Conservation (phyloP, 768 basidiomycete species). For the Suillus paluster region DNA sequence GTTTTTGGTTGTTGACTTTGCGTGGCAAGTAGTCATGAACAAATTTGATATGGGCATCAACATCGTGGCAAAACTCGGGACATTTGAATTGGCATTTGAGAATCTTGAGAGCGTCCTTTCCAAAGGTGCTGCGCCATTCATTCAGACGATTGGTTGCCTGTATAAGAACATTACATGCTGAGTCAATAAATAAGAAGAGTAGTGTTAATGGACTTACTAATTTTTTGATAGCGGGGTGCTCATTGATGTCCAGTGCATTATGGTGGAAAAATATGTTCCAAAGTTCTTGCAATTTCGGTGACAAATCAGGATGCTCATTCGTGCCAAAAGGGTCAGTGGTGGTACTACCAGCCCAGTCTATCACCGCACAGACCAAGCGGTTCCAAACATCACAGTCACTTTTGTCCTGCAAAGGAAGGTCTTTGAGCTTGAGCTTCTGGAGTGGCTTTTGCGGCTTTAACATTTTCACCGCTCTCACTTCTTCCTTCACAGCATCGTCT, state of each 20-base stretch:
- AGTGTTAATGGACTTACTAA: neutral
- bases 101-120: neutral
- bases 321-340: conserved; percentile 4
- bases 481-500: neutral
- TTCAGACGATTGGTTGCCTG: neutral
- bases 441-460: conserved; percentile 1
- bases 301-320: neutral
- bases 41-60: neutral
- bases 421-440: neutral
- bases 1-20: neutral
- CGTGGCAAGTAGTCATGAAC: neutral
- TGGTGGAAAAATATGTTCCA: neutral
- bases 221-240: neutral
- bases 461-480: neutral
- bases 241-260: neutral
- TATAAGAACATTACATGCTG: no score
- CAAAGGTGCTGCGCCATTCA: neutral
- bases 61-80: neutral
- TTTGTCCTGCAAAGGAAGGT: conserved; percentile 5
- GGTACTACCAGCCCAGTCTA: conserved; percentile 2
- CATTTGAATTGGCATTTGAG: neutral
- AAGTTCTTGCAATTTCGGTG: neutral
- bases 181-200: no score
- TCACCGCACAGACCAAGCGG: neutral
- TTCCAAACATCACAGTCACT: neutral